Base-by-base conservation (phyloP, 2,329 filamentous ascomycete genomes). In the Karstenula rhodostoma region DNA sequence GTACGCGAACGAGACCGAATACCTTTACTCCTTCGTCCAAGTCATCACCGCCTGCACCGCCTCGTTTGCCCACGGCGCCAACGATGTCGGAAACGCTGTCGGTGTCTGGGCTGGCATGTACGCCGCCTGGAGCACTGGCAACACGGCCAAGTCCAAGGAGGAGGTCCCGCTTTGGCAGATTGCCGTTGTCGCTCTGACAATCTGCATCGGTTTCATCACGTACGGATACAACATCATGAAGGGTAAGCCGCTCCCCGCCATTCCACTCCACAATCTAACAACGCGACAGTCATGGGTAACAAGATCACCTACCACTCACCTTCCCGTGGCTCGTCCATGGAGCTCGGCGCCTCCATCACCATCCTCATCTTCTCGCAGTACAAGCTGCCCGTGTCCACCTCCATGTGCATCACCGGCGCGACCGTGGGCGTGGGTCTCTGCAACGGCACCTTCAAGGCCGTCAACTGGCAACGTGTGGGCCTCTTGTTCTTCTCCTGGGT, bases 221-320 rank as follows among this genome's bases (percentile, higher is more conserved):
- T 93, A 92, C 70, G 90, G 90, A 12, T 93, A 92, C 81, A 92
- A 93, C 82, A 91, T 92, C 79, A 92, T 92, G 89, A 91, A 90
- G 80, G 52, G 40, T 46, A 81, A 63, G 50, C 61, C 48, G 53
- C n/a, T 27, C 33, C 17, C 19, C 15, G 22, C 3, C 12, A 27
- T 25, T 27, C 2, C 10, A 19, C 23, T 40, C 1, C 48, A 37
- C 12, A 65, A 59, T 53, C 63, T 65, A 59, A 47, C 58, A 19
- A 59, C 33, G 87, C 90, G 77, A 91, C 92, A 89, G 53, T 58
- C 25, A 55, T 65, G 48, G 90, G 90, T 49, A 93, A 92, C 83
- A 90, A 90, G 78, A 87, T 91, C 75, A 91, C 89, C 57, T 89
- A 90, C 77, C 88, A 90, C 73, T 85, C 83, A 1, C 84, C 84